Evolutionary conservation across 768 basidiomycete genomes (phyloP).

Genomic region (Strobilomyces confusus): DNA sequence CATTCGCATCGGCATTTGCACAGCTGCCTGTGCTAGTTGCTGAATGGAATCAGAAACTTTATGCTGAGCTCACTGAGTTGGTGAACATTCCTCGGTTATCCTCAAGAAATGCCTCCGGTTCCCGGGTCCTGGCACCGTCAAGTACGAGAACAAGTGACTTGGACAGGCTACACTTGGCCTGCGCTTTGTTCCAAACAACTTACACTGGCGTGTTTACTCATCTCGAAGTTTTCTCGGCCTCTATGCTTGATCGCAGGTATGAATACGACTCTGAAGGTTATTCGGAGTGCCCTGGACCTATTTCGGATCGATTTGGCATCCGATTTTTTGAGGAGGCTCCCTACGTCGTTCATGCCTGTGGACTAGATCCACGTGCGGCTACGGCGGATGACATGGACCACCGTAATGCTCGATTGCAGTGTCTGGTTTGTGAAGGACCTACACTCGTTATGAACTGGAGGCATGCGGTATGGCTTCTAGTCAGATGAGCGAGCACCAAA

Average conservation of each 20-base stretch:
- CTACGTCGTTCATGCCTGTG: conserved; percentile 5
- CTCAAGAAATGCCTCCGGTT: background rate
- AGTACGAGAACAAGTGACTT: background rate
- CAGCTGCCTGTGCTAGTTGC: conserved; percentile 3
- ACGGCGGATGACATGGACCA: conserved; percentile 10
- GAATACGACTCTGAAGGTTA: background rate
- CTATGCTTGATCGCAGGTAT: background rate
- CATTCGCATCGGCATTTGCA: conserved; percentile 6
- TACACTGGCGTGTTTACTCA: background rate
- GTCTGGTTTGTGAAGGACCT: background rate
- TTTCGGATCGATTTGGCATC: background rate
- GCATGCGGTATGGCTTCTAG: conserved; percentile 2
- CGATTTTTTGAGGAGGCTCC: conserved; percentile 5
- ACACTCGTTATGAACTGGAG: conserved; percentile 2
- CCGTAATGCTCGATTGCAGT: conserved; percentile 10
- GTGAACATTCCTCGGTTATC: background rate
- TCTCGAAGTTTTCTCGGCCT: background rate
- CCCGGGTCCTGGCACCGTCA: background rate
- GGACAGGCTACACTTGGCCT: conserved; percentile 4
- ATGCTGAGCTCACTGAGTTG: conserved; percentile 4
- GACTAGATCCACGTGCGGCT: conserved; percentile 4
- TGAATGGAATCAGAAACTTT: conserved; percentile 6
- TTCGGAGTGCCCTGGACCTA: background rate
- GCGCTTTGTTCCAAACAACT: background rate
- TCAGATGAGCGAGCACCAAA: too few species aligned